A percentile compares a stretch with the other conserved stretches of the same genome.
phyloP scores from a whole-genome alignment of 345 rosid species.

The Laguncularia racemosa region DNA sequence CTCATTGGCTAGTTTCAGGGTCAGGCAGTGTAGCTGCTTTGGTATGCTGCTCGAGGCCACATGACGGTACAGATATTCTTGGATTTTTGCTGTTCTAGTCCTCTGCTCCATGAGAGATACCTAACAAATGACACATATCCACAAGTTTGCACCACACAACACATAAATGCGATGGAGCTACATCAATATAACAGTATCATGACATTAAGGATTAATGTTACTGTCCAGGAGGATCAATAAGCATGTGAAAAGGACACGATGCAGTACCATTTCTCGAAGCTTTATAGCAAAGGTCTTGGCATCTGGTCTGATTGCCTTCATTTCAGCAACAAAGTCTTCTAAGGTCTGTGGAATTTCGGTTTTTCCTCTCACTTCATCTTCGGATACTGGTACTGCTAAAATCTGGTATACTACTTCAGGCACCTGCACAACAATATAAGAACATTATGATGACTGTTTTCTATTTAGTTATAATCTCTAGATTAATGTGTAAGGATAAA shows the following conservation, averaged over 20 bases:
- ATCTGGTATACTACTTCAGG: conserved; percentile 80
- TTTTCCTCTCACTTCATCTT: conserved; percentile 67
- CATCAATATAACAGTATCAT: neutral
- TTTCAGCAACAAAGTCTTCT: conserved; percentile 63
- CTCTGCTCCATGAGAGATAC: conserved; percentile 76
- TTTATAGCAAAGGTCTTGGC: conserved; percentile 77
- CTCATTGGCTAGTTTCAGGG: conserved; percentile 73
- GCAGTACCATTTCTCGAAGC: conserved; percentile 81
- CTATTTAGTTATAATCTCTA: neutral
- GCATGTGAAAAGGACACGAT: neutral
- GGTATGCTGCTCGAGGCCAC: conserved; percentile 97
- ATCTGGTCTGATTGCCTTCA: conserved; percentile 48
- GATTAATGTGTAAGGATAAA: conserved; percentile 5
- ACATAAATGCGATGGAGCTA: neutral
- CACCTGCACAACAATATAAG: conserved; percentile 34
- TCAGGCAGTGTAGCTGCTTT: conserved; percentile 83
- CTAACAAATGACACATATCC: conserved; percentile 16
- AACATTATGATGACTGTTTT: neutral
- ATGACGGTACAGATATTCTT: conserved; percentile 82
- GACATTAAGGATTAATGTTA: too few relatives aligned
- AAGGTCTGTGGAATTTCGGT: conserved; percentile 72
- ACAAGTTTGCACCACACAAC: neutral
- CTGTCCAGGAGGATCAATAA: too few relatives aligned
- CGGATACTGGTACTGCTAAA: conserved; percentile 47
- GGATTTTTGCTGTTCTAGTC: conserved; percentile 88